Evolutionary conservation across 139 green algal genomes (phyloP).

Genomic region (Mesotaenium endlicherianum): DNA sequence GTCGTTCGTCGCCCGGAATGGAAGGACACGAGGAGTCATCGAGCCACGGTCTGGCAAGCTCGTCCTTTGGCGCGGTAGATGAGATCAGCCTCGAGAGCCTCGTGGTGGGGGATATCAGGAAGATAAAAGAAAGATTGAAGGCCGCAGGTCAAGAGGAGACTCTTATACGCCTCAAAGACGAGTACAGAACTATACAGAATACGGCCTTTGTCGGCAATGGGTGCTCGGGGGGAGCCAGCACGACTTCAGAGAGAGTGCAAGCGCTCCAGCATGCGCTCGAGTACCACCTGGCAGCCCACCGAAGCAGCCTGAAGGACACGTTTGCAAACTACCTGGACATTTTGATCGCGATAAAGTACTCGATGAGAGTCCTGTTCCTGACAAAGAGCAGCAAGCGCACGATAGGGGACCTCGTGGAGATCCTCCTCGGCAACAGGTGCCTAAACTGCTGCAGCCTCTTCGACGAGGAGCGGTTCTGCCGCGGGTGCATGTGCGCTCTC

Average conservation of each 20-base stretch:
- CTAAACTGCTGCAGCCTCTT: not conserved
- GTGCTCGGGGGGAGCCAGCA: not conserved
- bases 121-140: not conserved
- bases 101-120: not conserved
- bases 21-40: too few species aligned
- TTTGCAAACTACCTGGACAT: slow-evolving; percentile 6
- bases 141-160: slow-evolving; percentile 1
- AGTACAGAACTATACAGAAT: not conserved
- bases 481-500: slow-evolving; percentile 4
- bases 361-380: not conserved
- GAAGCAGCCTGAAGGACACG: not conserved
- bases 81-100: not conserved
- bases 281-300: not conserved
- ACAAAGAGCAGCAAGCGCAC: slow-evolving; percentile 1
- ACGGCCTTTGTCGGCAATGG: not conserved
- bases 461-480: not conserved
- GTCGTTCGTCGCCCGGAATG: too few species aligned
- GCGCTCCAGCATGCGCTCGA: not conserved
- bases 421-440: not conserved
- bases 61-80: too few species aligned
- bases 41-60: too few species aligned
- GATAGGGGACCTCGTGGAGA: not conserved
- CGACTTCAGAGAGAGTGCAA: not conserved
- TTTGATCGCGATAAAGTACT: slow-evolving; percentile 3
- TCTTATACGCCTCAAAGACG: not conserved